These are phyloP conservation scores for Phoenix roebelenii DNA, from an alignment of 176 grass and related monocot species.

Conservation along the genomic window DNA sequence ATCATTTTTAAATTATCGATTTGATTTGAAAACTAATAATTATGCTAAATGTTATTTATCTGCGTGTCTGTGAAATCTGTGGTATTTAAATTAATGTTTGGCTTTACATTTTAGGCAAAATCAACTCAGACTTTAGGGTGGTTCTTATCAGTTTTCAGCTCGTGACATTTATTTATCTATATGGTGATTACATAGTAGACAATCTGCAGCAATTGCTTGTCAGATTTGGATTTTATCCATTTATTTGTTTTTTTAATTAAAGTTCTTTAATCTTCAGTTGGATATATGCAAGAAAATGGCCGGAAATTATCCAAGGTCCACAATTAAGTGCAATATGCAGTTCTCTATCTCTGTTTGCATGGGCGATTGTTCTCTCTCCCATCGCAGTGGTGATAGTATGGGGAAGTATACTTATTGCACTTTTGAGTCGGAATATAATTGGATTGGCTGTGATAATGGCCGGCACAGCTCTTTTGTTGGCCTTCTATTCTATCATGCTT, in stretches of 20 bases:
- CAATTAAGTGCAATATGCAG: slow-evolving; percentile 65
- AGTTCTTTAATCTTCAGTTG: slow-evolving; percentile 51
- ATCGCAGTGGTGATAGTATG: slow-evolving; percentile 56
- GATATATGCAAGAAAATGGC: slow-evolving; percentile 99
- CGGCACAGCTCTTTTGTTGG: slow-evolving; percentile 73
- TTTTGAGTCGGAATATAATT: slow-evolving; percentile 88
- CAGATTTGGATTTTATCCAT: slow-evolving; percentile 1
- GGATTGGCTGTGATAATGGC: slow-evolving; percentile 98
- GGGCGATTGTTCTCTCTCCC: slow-evolving; percentile 78
- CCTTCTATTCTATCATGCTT: slow-evolving; percentile 99
- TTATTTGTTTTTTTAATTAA: slow-evolving; percentile 17
- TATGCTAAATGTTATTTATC: no score
- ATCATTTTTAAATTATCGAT: no score
- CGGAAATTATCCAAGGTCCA: slow-evolving; percentile 62
- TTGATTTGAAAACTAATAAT: no score
- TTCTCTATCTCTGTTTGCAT: slow-evolving; percentile 62
- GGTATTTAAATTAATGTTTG: no score
- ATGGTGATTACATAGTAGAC: no score
- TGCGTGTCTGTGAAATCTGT: no score
- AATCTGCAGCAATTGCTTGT: neutral
- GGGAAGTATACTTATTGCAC: slow-evolving; percentile 74
- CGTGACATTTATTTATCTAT: no score
- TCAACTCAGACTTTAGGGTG: no score
- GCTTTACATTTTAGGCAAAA: no score
- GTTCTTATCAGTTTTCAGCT: no score